A percentile compares a stretch with the other conserved stretches of the same genome.
phyloP scores from a whole-genome alignment of 306 rosid genomes.

The Coriaria nepalensis region DNA sequence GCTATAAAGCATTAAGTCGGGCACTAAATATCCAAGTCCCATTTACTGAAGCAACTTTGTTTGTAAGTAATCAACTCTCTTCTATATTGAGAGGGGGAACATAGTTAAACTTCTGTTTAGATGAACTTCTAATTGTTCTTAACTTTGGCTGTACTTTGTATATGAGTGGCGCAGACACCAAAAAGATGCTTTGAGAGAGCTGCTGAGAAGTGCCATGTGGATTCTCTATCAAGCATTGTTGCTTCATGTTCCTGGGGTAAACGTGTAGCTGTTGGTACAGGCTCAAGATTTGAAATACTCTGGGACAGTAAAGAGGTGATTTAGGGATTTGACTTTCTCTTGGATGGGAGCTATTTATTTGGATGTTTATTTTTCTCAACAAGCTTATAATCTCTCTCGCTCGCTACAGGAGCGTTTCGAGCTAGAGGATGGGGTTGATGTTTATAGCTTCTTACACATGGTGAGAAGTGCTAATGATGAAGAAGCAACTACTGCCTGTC shows the following conservation, averaged over 20 bases:
- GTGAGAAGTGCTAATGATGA: slow-evolving; percentile 41
- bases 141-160: slow-evolving; percentile 7
- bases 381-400: neutral
- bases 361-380: slow-evolving; percentile 2
- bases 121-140: slow-evolving; percentile 10
- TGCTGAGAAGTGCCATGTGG: slow-evolving; percentile 75
- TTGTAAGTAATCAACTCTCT: slow-evolving; percentile 39
- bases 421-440: slow-evolving; percentile 54
- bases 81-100: slow-evolving; percentile 8
- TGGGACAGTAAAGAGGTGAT: slow-evolving; percentile 69
- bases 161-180: slow-evolving; percentile 56
- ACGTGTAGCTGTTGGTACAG: slow-evolving; percentile 86
- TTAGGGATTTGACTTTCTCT: slow-evolving; percentile 1
- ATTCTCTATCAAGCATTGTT: slow-evolving; percentile 68
- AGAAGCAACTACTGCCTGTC: slow-evolving; percentile 41
- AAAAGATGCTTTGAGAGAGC: slow-evolving; percentile 83
- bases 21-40: slow-evolving; percentile 74
- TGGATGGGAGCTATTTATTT: neutral
- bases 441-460: slow-evolving; percentile 57
- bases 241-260: slow-evolving; percentile 98
- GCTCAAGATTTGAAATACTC: slow-evolving; percentile 70
- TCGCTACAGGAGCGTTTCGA: slow-evolving; percentile 33
- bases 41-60: slow-evolving; percentile 84
- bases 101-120: neutral
- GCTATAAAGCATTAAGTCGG: slow-evolving; percentile 70